Base-by-base conservation (phyloP, 78 protist species). In the Polysphondylium violaceum region DNA sequence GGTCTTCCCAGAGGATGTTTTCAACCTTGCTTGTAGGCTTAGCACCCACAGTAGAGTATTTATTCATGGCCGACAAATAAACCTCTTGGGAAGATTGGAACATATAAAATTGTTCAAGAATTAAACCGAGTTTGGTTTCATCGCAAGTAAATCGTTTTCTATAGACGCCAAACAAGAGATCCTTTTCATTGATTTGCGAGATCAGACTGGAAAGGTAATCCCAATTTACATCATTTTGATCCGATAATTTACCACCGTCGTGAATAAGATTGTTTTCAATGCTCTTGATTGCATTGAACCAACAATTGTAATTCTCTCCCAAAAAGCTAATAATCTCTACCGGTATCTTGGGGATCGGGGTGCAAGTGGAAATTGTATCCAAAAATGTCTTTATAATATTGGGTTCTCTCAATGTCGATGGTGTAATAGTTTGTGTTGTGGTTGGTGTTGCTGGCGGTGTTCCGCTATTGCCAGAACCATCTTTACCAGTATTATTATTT, bases 1-100 rank as follows among this genome's bases (percentile, higher is more conserved):
- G 96, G 64, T 75, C 96, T 60, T 97, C 97, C 98, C 98, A 97
- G 44, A 97, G 74, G 31, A 59, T 7, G 33, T 83, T 83, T 56
- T 83, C 91, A 31, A 36, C 40, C 38, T 61, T 72, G 19, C 55
- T 73, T 14, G 91, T 83, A 21, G 91, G 41, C 38, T 83, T 83
- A 9, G 78, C 76, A 25, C 91, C 91, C 16, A 40, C 53, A 1
- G 35, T 47, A 6, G 76, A 64, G 25, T 69, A 83, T 33, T 83
- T 83, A 27, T 83, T 83, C 91, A 83, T 83, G 2, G 91, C 91
- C 0, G 91, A 29, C 21, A 83, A 29, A 23, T 55, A 89, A 3
- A 89, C 73, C 33, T 89, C 95, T 36, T 91, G 95, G 4, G 86
- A 65, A 21, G 86, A 75, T 69, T 76, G 95, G 16, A 14, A 91